Evolutionary conservation across 805 yeast species (phyloP), one percentile per base, ranked within the genome.

Genomic region (Spathaspora passalidarum): DNA sequence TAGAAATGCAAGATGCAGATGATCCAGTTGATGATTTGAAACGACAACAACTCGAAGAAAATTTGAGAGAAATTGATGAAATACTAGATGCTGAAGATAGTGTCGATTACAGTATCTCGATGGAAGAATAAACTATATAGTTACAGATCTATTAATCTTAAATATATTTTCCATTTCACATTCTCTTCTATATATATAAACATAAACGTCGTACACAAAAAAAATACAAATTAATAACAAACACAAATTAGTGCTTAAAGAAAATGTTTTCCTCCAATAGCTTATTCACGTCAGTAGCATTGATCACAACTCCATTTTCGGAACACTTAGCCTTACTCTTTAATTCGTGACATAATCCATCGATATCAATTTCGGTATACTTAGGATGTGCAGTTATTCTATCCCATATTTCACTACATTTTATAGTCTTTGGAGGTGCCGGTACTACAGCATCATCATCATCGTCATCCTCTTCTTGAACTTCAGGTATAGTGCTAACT

Each of bases 401-500:
- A 65, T 92, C 98, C 99, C 99, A 94, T 13, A 92, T 85, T 55
- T 90, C 97, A 0, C 96, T 80, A 65, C 99, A 94, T 59, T 81
- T 81, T 52, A 81, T 61, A 11, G 78, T 73, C 14, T 65, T 67
- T 47, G 82, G 85, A 7, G 80, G 85, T 4, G 85, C 79, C 5
- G 96, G 96, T 3, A 88, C 91, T 22, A 81, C 79, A 46, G 62
- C 72, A 26, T 69, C 62, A 7, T 57, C 56, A 20, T 56, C 56
- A 38, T 58, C 63, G 45, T 61, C 62, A 11, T 51, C 49, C 14
- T 26, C 61, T 58, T 9, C 62, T 18, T 8, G 36, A n/a, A 25
- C 35, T 5, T 40, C 35, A 8, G 19, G 20, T 38, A 38, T 38
- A 13, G 32, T 18, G 16, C 13, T 19, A 9, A 17, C 20, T 11